These are phyloP conservation scores for Rutstroemia sp. DNA, from an alignment of 2,329 filamentous ascomycete genomes.

Conservation along the genomic window DNA sequence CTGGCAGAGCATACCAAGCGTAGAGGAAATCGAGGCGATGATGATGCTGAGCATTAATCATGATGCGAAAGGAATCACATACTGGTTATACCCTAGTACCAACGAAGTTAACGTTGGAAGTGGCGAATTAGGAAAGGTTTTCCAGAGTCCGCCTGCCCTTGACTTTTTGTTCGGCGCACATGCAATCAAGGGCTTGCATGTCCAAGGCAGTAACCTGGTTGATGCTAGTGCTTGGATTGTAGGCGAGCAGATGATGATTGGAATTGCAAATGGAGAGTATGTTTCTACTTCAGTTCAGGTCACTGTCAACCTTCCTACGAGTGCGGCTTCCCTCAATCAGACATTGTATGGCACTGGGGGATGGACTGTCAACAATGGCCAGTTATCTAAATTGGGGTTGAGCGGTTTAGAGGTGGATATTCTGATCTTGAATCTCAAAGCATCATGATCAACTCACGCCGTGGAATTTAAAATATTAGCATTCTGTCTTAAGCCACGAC, in stretches of 20 bases:
- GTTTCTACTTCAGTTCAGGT: conserved; percentile 6
- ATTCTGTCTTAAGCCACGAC: too few species aligned
- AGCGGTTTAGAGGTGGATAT: conserved; percentile 20
- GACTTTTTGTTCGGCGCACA: conserved; percentile 31
- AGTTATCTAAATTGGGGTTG: conserved; percentile 18
- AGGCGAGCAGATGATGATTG: conserved; percentile 31
- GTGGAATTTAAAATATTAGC: background rate
- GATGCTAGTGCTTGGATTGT: conserved; percentile 37
- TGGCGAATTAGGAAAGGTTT: conserved; percentile 32
- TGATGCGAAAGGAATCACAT: conserved; percentile 39
- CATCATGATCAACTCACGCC: background rate
- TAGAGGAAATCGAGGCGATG: conserved; percentile 39
- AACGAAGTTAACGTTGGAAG: conserved; percentile 23
- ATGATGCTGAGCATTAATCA: conserved; percentile 41
- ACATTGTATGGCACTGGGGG: conserved; percentile 18
- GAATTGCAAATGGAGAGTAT: conserved; percentile 33
- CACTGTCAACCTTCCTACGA: conserved; percentile 16
- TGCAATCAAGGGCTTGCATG: conserved; percentile 15
- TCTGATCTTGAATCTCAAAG: conserved; percentile 13
- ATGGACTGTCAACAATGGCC: conserved; percentile 17
- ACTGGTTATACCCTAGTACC: conserved; percentile 40
- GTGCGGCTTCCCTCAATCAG: conserved; percentile 6
- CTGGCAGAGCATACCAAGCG: conserved; percentile 39
- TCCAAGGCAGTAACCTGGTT: conserved; percentile 7
- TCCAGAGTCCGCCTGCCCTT: conserved; percentile 30